A percentile compares a stretch with the other conserved stretches of the same genome.
These are phyloP conservation scores for Phoenix roebelenii DNA, from an alignment of 176 grass and related monocot species.

Conservation along the genomic window DNA sequence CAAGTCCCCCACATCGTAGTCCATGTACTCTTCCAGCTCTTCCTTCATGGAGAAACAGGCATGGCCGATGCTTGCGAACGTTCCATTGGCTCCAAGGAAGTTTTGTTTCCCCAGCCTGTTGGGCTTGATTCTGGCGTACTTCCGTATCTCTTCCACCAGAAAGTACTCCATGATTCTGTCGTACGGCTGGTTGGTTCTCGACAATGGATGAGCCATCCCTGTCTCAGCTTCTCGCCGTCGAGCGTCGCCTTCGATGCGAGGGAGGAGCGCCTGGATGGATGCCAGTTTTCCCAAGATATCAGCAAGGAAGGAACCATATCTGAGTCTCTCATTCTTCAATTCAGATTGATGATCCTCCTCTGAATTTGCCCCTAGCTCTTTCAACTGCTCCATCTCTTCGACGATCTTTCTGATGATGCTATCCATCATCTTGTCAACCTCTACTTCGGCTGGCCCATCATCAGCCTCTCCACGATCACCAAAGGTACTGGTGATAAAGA, in stretches of 20 bases:
- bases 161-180: constrained; percentile 24
- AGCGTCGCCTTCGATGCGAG: not conserved
- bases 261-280: constrained; percentile 6
- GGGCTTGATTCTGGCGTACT: constrained; percentile 30
- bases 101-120: constrained; percentile 40
- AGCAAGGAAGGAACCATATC: constrained; percentile 15
- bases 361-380: constrained; percentile 3
- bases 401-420: constrained; percentile 20
- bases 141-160: constrained; percentile 39
- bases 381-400: constrained; percentile 18
- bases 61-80: constrained; percentile 37
- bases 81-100: constrained; percentile 40
- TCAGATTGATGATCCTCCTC: not conserved
- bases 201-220: constrained; percentile 5
- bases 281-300: constrained; percentile 25
- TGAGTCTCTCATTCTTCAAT: constrained; percentile 19
- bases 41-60: constrained; percentile 41
- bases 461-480: not conserved
- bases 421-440: constrained; percentile 6
- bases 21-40: constrained; percentile 39
- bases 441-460: not conserved
- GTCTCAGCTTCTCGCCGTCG: not conserved
- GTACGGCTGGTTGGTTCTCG: constrained; percentile 16
- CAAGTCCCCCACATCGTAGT: constrained; percentile 34
- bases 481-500: constrained; percentile 16